Evolutionary conservation across 2,329 filamentous ascomycete species (phyloP).

Genomic region (Xylariaceae sp.): DNA sequence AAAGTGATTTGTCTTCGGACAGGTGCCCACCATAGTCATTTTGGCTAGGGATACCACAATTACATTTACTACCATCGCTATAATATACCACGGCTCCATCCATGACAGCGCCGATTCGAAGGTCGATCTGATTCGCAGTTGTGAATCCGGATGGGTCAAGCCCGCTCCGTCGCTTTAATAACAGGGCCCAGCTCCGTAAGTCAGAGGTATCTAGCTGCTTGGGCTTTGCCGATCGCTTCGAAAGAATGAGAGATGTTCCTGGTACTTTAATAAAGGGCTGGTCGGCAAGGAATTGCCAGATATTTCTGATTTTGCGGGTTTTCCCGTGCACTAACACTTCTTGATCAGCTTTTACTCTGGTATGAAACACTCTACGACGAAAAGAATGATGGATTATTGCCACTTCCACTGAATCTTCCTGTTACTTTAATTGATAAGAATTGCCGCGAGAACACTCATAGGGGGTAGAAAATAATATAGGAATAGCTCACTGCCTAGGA

Average conservation of each 20-base stretch:
- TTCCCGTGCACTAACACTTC: not conserved
- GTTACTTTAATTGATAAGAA: too few species aligned
- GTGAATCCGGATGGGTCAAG: constrained; percentile 42
- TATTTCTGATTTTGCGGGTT: constrained; percentile 37
- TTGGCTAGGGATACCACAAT: constrained; percentile 45
- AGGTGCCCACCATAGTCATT: constrained; percentile 42
- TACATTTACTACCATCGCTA: constrained; percentile 48
- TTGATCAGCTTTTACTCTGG: too few species aligned
- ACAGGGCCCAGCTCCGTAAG: constrained; percentile 41
- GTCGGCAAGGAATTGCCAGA: constrained; percentile 43
- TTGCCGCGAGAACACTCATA: too few species aligned
- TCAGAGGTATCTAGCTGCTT: not conserved
- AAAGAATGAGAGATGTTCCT: constrained; percentile 45
- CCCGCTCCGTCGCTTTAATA: constrained; percentile 37
- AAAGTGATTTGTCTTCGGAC: constrained; percentile 34
- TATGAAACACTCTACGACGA: too few species aligned
- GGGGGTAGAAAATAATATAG: not conserved
- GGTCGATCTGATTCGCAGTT: constrained; percentile 49
- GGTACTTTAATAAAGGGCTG: constrained; percentile 46
- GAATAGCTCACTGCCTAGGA: constrained; percentile 36
- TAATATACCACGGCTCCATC: constrained; percentile 55
- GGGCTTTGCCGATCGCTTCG: constrained; percentile 44
- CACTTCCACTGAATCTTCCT: too few species aligned
- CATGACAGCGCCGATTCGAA: constrained; percentile 50
- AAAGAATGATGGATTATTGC: too few species aligned